Base-by-base conservation (phyloP, 2,329 filamentous ascomycete species). In the Fusarium miscanthi region DNA sequence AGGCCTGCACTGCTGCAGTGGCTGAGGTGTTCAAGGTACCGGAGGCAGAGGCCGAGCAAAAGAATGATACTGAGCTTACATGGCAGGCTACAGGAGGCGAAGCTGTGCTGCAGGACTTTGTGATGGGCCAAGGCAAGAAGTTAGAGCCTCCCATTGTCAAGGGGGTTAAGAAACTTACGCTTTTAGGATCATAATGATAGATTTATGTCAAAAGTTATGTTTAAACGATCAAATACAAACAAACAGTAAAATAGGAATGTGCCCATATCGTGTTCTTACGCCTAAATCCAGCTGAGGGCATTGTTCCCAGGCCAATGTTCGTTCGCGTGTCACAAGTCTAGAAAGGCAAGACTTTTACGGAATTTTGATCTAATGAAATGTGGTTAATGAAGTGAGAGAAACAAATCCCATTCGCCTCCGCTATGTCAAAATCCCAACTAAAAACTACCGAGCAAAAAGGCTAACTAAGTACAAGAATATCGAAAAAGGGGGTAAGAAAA, bases 1-100 rank as follows among this genome's bases (percentile, higher is more conserved):
- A 89, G 48, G 87, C 90, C 69, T 97, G 94, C 80, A 83, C 82
- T 71, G 85, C 84, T 12, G 92, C 92, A 46, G 85, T 94, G 21
- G 85, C 82, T 14, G 92, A 97, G 76, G 92, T 97, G 0, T 97
- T 93, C 79, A 60, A 54, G 1, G 58, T 64, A 5, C 46, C 73
- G 14, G 63, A 68, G 59, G 56, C 53, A 17, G 69, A 75, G n/a
- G 13, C 13, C 9, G 59, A 72, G 21, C 70, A 74, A 41, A 63
- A 74, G 23, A 75, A 77, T 14, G 72, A 63, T 2, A 72, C 63
- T 12, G 75, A 62, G 51, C 75, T 57, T 53, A 59, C 69, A 40
- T 82, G 76, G 81, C 80, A 72, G 63, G 82, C 84, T 9, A 82
- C 79, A n/a, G 87, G 87, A 6, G 86, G 84, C 4, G 86, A 87